Conservation (phyloP, 306 rosid species). For the Inga laurina region DNA sequence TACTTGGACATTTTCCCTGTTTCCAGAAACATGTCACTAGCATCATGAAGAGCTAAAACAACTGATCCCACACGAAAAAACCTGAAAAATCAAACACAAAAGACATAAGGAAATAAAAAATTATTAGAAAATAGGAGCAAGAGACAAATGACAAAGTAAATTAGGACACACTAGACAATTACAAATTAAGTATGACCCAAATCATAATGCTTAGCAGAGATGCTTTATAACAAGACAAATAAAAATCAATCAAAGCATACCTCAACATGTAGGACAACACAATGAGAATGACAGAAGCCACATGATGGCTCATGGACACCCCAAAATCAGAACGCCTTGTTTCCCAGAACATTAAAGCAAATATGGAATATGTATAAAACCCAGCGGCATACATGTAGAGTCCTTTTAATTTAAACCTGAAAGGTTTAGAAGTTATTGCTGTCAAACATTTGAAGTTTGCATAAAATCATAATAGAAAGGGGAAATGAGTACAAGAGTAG, state of each 20-base stretch:
- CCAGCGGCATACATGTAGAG: conserved; percentile 88
- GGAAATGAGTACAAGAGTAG: conserved; percentile 17
- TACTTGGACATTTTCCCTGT: conserved; percentile 95
- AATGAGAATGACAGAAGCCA: conserved; percentile 76
- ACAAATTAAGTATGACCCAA: conserved; percentile 1
- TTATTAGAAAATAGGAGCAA: not conserved
- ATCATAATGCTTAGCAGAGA: conserved; percentile 26
- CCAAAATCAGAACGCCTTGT: conserved; percentile 95
- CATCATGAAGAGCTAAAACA: conserved; percentile 96
- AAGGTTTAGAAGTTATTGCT: conserved; percentile 30
- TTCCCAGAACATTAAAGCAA: conserved; percentile 95
- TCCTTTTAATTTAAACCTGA: conserved; percentile 91
- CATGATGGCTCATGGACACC: conserved; percentile 95
- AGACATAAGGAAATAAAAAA: not conserved
- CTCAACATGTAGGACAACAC: conserved; percentile 77
- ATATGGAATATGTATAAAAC: conserved; percentile 88
- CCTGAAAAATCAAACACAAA: conserved; percentile 52
- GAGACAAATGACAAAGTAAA: not conserved
- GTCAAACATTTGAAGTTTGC: conserved; percentile 19
- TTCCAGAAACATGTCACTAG: conserved; percentile 89
- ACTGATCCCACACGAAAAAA: conserved; percentile 90
- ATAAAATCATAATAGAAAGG: conserved; percentile 11
- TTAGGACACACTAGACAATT: conserved; percentile 8
- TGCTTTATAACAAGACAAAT: conserved; percentile 31
- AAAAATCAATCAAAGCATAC: conserved; percentile 43